Conservation (phyloP, 345 rosid species). For the Citrus sinensis region DNA sequence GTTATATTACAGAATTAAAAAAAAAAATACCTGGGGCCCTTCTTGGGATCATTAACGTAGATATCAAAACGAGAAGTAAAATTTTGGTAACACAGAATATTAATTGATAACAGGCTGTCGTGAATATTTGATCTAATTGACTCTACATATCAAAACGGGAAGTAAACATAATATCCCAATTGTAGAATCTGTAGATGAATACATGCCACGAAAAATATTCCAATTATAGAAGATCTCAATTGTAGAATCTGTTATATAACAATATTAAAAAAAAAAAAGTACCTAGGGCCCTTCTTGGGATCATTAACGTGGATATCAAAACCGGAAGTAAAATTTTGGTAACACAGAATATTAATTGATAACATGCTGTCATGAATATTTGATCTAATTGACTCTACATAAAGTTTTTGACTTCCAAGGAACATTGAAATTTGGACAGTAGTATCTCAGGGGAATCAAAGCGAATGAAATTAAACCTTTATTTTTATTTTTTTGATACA, state of each 20-base stretch:
- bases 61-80: neutral
- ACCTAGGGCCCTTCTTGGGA: neutral
- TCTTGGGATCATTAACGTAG: neutral
- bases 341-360: neutral
- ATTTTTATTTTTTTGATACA: neutral
- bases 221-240: accelerated
- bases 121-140: neutral
- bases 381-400: neutral
- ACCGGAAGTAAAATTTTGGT: neutral
- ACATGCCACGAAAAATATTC: too few relatives aligned
- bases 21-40: neutral
- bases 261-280: too few relatives aligned
- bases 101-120: neutral
- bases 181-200: accelerated
- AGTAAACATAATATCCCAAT: too few relatives aligned
- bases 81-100: neutral
- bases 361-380: neutral
- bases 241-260: accelerated
- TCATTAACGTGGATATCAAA: neutral
- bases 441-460: neutral
- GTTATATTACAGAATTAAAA: too few relatives aligned
- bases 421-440: too few relatives aligned
- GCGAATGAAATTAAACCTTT: neutral
- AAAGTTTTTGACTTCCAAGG: neutral
- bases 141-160: neutral